Conservation (phyloP, 768 basidiomycete genomes). For the Sporobolomyces phaffii region DNA sequence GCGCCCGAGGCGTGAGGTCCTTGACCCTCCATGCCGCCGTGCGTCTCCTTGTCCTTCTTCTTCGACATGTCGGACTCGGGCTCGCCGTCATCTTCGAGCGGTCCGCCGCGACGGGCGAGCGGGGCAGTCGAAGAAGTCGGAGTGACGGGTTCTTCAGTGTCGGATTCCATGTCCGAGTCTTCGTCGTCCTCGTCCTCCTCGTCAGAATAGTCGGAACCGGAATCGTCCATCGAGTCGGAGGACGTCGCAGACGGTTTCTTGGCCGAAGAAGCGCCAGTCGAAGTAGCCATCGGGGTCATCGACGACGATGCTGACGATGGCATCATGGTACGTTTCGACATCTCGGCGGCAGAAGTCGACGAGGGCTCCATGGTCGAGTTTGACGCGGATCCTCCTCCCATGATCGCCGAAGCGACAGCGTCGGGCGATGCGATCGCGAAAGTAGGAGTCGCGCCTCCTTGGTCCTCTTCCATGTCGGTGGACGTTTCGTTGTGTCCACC, state of each 20-base stretch:
- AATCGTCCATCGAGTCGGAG: conserved; percentile 7
- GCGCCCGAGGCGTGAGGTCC: conserved; percentile 16
- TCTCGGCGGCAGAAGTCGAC: neutral
- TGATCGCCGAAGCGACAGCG: conserved; percentile 15
- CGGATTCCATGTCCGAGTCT: neutral
- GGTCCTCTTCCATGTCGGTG: neutral
- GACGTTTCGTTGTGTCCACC: conserved; percentile 7
- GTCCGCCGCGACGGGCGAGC: conserved; percentile 9
- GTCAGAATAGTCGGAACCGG: conserved; percentile 8
- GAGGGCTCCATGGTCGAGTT: neutral
- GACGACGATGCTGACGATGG: neutral
- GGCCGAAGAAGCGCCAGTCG: neutral
- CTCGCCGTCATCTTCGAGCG: neutral
- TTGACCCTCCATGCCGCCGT: conserved; percentile 1
- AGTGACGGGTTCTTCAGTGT: neutral
- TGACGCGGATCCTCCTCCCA: neutral
- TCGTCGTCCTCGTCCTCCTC: conserved; percentile 1
- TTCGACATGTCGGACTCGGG: neutral
- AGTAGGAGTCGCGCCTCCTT: neutral
- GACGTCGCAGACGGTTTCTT: neutral
- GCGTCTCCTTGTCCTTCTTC: neutral
- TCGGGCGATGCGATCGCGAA: conserved; percentile 2
- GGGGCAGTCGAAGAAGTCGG: neutral
- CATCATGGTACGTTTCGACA: neutral
- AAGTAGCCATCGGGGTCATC: too few species aligned